Conservation (phyloP, 345 rosid species). For the Acer campestre region DNA sequence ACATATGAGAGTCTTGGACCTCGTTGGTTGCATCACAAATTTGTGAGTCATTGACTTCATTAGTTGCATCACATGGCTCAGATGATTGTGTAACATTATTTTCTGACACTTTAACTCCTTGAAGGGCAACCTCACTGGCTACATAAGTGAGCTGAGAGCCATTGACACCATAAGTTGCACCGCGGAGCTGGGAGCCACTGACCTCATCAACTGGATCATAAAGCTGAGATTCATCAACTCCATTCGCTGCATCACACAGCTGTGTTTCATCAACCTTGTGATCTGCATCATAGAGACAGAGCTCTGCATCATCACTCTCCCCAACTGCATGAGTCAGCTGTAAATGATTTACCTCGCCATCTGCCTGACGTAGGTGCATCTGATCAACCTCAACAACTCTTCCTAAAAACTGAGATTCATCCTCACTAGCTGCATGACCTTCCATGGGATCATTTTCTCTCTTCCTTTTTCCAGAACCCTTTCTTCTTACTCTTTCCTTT, state of each 20-base stretch:
- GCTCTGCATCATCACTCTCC: constrained; percentile 40
- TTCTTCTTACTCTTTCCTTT: constrained; percentile 83
- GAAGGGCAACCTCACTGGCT: constrained; percentile 22
- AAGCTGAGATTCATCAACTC: constrained; percentile 36
- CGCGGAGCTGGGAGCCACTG: constrained; percentile 29
- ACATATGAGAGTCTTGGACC: constrained; percentile 18
- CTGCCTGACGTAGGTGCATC: constrained; percentile 39
- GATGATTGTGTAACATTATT: constrained; percentile 29
- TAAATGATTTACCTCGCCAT: constrained; percentile 34
- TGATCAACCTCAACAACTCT: constrained; percentile 57
- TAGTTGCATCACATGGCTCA: constrained; percentile 36
- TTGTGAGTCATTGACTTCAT: constrained; percentile 30
- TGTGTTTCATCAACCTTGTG: constrained; percentile 44
- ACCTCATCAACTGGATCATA: constrained; percentile 29
- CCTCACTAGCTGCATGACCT: constrained; percentile 54
- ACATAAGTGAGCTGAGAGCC: constrained; percentile 22
- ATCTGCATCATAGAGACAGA: constrained; percentile 34
- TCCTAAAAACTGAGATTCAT: constrained; percentile 50
- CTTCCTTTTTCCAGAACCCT: constrained; percentile 63
- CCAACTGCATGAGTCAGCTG: constrained; percentile 33
- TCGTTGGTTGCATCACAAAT: constrained; percentile 18
- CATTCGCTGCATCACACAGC: constrained; percentile 40
- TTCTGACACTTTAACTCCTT: constrained; percentile 22
- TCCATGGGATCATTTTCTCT: constrained; percentile 64
- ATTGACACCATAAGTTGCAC: constrained; percentile 27